These are phyloP conservation scores for Penicillium sp. DNA, from an alignment of 2,329 filamentous ascomycete genomes.

Conservation along the genomic window DNA sequence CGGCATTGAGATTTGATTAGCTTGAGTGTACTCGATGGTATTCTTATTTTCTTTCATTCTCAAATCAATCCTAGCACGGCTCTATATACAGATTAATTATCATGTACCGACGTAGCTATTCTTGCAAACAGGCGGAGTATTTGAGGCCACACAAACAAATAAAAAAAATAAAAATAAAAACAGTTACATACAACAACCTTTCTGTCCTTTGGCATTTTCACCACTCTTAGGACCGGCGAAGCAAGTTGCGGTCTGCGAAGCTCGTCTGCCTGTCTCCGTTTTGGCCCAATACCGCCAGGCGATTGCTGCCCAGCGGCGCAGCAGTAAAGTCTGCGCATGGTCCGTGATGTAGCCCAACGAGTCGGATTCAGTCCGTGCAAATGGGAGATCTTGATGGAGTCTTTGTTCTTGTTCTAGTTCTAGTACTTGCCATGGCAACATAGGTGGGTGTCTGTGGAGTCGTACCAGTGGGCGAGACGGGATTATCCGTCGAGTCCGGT, in stretches of 20 bases:
- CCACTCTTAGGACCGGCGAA: neutral
- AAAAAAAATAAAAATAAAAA: too few species aligned
- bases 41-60: neutral
- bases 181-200: neutral
- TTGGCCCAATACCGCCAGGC: slow-evolving; percentile 15
- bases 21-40: neutral
- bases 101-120: slow-evolving; percentile 1
- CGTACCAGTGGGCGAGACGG: slow-evolving; percentile 25
- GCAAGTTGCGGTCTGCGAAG: slow-evolving; percentile 27
- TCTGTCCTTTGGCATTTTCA: neutral
- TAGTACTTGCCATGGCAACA: slow-evolving; percentile 23
- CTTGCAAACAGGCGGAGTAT: slow-evolving; percentile 2
- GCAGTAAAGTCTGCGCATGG: slow-evolving; percentile 33
- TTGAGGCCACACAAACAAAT: slow-evolving; percentile 1
- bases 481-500: slow-evolving; percentile 17
- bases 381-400: slow-evolving; percentile 8
- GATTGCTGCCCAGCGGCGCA: slow-evolving; percentile 35
- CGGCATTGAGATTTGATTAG: neutral
- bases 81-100: neutral
- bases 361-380: slow-evolving; percentile 14
- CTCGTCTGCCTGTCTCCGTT: slow-evolving; percentile 12
- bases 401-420: neutral
- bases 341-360: slow-evolving; percentile 28
- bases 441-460: slow-evolving; percentile 18
- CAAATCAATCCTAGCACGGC: neutral